phyloP scores from a whole-genome alignment of 192 early-diverging fungal species.

The Spizellomyces sp. region DNA sequence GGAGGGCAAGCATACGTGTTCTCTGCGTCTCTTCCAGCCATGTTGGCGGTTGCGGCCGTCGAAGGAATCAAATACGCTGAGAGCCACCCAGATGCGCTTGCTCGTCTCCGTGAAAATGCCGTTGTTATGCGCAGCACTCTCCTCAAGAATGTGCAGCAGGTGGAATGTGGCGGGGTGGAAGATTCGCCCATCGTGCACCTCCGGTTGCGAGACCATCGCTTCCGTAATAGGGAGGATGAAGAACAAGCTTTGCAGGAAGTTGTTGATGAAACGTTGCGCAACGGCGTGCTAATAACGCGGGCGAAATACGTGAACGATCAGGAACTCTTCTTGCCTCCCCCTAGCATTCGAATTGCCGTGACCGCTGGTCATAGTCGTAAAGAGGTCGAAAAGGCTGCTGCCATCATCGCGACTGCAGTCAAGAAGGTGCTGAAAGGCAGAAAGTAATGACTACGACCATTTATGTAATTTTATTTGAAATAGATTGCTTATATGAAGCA shows the following conservation, averaged over 20 bases:
- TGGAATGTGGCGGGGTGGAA: not conserved
- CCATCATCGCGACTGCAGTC: conserved; percentile 72
- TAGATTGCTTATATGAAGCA: not conserved
- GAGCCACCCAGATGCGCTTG: conserved; percentile 50
- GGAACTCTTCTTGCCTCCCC: conserved; percentile 69
- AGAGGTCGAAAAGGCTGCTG: conserved; percentile 84
- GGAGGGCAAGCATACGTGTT: conserved; percentile 89
- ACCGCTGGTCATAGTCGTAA: conserved; percentile 75
- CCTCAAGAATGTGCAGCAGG: conserved; percentile 44
- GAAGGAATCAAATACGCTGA: conserved; percentile 76
- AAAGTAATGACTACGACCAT: not conserved
- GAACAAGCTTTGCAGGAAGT: conserved; percentile 78
- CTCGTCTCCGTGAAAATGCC: conserved; percentile 65
- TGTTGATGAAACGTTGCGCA: conserved; percentile 72
- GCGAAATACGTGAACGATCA: conserved; percentile 87
- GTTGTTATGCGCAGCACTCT: conserved; percentile 62
- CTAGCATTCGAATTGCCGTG: conserved; percentile 83
- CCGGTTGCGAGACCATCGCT: conserved; percentile 42
- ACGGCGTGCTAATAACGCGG: conserved; percentile 82
- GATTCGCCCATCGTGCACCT: conserved; percentile 77
- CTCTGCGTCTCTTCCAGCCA: conserved; percentile 93
- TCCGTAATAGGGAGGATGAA: conserved; percentile 64
- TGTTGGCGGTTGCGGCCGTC: conserved; percentile 84
- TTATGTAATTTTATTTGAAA: conserved; percentile 7
- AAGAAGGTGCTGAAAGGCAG: conserved; percentile 44